Percentiles rank a stretch among this genome's conserved stretches.
Conservation (phyloP, 768 basidiomycete species). For the Rhizopogon roseolus region DNA sequence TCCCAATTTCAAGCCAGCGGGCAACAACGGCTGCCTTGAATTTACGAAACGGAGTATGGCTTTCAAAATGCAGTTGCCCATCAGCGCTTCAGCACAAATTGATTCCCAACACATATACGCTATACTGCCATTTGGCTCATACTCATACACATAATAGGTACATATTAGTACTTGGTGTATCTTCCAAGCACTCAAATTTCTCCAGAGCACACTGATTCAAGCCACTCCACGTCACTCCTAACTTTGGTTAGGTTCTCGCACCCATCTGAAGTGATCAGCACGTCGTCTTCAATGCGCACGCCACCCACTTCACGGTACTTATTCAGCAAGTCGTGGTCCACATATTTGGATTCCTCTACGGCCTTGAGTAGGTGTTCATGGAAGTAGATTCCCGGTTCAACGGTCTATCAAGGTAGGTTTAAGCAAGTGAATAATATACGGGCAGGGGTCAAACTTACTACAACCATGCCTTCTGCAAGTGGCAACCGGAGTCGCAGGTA, state of each 20-base stretch:
- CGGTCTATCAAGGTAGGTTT: constrained; percentile 49
- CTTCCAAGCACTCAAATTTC: constrained; percentile 20
- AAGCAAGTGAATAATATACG: constrained; percentile 1
- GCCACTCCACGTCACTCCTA: constrained; percentile 73
- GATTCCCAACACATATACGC: no score
- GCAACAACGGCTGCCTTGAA: no score
- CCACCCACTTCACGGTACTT: constrained; percentile 83
- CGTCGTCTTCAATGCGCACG: constrained; percentile 90
- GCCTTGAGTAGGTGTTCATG: constrained; percentile 51
- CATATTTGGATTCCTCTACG: background rate
- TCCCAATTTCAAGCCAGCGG: no score
- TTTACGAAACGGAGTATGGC: no score
- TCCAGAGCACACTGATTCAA: constrained; percentile 82
- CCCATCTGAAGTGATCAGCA: constrained; percentile 70
- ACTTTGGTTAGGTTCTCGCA: constrained; percentile 86
- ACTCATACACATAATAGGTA: no score
- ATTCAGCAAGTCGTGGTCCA: constrained; percentile 57
- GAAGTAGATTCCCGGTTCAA: constrained; percentile 90
- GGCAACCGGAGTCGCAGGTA: constrained; percentile 78
- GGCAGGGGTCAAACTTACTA: constrained; percentile 46
- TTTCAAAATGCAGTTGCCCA: no score
- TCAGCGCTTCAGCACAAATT: no score
- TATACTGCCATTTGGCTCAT: no score
- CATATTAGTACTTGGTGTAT: no score
- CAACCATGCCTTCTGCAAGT: constrained; percentile 77